Percentiles rank a stretch among this genome's conserved stretches.
Conservation (phyloP, 148 eudicot species). For the Arbutus unedo region DNA sequence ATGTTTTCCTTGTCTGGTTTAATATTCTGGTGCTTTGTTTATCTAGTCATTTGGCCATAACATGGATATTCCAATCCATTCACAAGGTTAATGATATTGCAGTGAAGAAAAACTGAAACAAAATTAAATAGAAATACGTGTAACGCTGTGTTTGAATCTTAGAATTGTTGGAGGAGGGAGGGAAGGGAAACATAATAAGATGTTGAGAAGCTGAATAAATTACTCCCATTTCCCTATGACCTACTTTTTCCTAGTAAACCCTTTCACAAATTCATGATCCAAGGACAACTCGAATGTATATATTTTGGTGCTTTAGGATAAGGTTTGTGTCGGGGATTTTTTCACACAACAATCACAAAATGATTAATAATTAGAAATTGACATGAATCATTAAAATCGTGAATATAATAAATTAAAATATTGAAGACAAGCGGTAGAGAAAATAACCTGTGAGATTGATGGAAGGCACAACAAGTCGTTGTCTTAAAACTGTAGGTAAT, state of each 20-base stretch:
- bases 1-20: neutral
- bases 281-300: neutral
- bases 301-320: neutral
- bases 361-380: no score
- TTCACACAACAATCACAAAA: no score
- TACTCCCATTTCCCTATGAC: neutral
- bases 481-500: no score
- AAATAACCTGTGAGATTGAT: no score
- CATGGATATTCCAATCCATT: neutral
- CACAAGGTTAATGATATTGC: neutral
- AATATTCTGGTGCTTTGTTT: neutral
- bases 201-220: neutral
- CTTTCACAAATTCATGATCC: neutral
- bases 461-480: no score
- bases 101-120: neutral
- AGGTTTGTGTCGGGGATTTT: neutral
- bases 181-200: neutral
- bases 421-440: no score
- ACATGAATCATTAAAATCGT: no score
- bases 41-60: neutral
- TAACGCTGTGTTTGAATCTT: neutral
- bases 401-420: no score
- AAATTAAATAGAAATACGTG: neutral
- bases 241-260: neutral
- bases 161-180: neutral